Percentiles rank a stretch among this genome's conserved stretches.
phyloP scores from a whole-genome alignment of 371 early-diverging fungal species.

The Rhizopus arrhizus region DNA sequence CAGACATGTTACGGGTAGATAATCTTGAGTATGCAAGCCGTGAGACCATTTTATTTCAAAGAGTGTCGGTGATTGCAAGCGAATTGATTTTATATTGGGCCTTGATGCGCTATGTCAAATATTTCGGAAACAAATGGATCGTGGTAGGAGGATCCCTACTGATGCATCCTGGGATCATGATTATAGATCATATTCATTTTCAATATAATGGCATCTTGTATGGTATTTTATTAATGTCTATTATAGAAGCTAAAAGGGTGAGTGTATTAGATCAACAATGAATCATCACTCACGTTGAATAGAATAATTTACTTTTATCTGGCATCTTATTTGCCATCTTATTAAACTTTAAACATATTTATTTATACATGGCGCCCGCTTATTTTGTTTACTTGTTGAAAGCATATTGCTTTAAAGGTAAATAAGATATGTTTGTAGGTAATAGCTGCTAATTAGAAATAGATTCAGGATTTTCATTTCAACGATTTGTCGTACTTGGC shows the following conservation, averaged over 20 bases:
- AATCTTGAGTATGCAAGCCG: constrained; percentile 69
- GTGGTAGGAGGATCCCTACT: constrained; percentile 65
- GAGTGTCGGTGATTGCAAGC: constrained; percentile 78
- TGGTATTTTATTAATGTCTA: constrained; percentile 83
- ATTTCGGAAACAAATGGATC: constrained; percentile 42
- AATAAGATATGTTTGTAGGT: not conserved
- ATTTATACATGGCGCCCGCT: constrained; percentile 92
- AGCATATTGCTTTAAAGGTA: constrained; percentile 69
- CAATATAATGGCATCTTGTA: constrained; percentile 96
- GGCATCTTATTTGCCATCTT: constrained; percentile 84
- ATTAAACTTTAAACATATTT: constrained; percentile 96
- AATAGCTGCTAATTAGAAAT: not conserved
- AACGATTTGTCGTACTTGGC: constrained; percentile 65
- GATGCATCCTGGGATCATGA: constrained; percentile 83
- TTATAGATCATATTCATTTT: constrained; percentile 92
- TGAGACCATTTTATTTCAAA: constrained; percentile 82
- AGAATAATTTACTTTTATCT: constrained; percentile 68
- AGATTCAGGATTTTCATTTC: constrained; percentile 35
- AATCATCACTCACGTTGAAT: constrained; percentile 7
- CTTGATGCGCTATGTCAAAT: constrained; percentile 45
- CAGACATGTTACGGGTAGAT: constrained; percentile 74
- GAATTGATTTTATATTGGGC: constrained; percentile 81
- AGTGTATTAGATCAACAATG: not conserved
- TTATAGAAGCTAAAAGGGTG: constrained; percentile 76
- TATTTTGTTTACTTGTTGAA: constrained; percentile 90